Percentiles rank a stretch among this genome's conserved stretches.
phyloP scores from a whole-genome alignment of 1,139 yeast species.

The Waltiozyma sp. region DNA sequence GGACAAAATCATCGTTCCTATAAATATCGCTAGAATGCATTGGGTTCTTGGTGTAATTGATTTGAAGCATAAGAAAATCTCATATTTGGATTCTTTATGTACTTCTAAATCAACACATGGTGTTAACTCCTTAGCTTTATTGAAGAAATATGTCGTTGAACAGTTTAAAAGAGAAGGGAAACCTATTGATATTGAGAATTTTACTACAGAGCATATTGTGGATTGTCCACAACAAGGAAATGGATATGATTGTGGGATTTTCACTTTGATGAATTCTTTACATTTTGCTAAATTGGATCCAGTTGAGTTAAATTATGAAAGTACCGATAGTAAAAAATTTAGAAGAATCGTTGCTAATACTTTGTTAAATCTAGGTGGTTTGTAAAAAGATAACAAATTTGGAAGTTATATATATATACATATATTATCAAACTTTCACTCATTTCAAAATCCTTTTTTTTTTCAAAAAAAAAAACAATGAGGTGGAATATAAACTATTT shows the following conservation, averaged over 20 bases:
- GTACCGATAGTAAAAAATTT: slow-evolving; percentile 58
- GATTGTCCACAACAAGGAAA: slow-evolving; percentile 79
- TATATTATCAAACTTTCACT: too few relatives aligned
- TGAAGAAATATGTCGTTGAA: slow-evolving; percentile 49
- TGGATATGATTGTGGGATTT: slow-evolving; percentile 94
- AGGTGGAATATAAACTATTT: too few relatives aligned
- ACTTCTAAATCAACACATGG: slow-evolving; percentile 38
- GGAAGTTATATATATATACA: too few relatives aligned
- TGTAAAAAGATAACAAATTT: too few relatives aligned
- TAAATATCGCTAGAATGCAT: slow-evolving; percentile 72
- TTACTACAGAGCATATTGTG: slow-evolving; percentile 23
- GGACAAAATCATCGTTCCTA: slow-evolving; percentile 67
- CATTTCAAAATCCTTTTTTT: too few relatives aligned
- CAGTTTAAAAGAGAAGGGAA: slow-evolving; percentile 38
- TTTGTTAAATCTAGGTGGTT: slow-evolving; percentile 6
- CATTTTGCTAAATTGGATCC: slow-evolving; percentile 33
- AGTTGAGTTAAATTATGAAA: slow-evolving; percentile 41
- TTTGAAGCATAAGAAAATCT: slow-evolving; percentile 43
- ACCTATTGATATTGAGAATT: slow-evolving; percentile 21
- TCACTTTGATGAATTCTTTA: slow-evolving; percentile 71
- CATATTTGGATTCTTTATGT: slow-evolving; percentile 67
- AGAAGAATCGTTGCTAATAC: slow-evolving; percentile 58
- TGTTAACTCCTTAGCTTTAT: slow-evolving; percentile 38
- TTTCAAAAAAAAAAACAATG: too few relatives aligned
- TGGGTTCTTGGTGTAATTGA: slow-evolving; percentile 89